Percentiles rank a stretch among this genome's conserved stretches.
Evolutionary conservation across 164 flowering plant species (phyloP).

Genomic region (Liriodendron chinense): DNA sequence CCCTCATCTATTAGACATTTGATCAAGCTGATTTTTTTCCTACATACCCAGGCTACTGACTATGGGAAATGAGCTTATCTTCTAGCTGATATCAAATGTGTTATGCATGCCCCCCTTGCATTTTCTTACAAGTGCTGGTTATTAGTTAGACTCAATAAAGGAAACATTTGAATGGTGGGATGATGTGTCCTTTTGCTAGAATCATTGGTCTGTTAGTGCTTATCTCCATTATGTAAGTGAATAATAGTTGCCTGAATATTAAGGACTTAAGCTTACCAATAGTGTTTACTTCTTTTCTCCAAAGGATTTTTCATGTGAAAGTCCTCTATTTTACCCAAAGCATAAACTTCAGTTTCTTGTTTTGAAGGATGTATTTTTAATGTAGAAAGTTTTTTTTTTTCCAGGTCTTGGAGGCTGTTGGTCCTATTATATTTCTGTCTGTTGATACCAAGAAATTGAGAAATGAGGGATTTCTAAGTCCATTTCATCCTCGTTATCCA

Average conservation of each 20-base stretch:
- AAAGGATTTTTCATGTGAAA: neutral
- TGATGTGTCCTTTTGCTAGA: neutral
- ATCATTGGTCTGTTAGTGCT: neutral
- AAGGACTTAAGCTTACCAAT: neutral
- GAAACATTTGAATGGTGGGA: neutral
- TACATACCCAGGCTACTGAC: no score
- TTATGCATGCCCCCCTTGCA: no score
- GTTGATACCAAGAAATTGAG: conserved; percentile 92
- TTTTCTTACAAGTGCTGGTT: no score
- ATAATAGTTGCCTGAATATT: neutral
- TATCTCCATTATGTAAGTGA: neutral
- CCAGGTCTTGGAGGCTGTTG: conserved; percentile 98
- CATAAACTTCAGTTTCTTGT: neutral
- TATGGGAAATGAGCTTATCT: no score
- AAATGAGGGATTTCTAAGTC: conserved; percentile 98
- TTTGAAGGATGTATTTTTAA: neutral
- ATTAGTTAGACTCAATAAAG: neutral
- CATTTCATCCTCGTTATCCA: conserved; percentile 97
- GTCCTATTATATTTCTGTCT: conserved; percentile 84
- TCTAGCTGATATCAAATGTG: no score
- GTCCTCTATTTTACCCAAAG: neutral
- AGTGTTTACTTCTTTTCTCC: neutral
- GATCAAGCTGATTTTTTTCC: no score
- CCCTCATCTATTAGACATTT: no score
- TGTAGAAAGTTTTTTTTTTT: conserved; percentile 2